Conservation (phyloP, 225 moss, liverwort and hornwort species). For the Anthoceros angustus region DNA sequence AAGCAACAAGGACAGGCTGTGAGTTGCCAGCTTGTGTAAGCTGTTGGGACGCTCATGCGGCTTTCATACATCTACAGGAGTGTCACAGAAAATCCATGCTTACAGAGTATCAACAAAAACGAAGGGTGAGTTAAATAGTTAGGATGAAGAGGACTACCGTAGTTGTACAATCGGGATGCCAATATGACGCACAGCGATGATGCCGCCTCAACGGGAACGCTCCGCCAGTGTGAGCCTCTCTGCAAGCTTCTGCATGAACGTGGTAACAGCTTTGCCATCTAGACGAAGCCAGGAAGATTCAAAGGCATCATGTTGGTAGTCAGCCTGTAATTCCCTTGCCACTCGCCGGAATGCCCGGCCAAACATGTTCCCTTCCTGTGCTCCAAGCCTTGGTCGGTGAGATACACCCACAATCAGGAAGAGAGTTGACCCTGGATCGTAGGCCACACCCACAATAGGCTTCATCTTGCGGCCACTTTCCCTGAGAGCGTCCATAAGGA, state of each 20-base stretch:
- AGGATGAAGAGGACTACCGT: not conserved
- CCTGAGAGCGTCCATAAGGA: constrained; percentile 80
- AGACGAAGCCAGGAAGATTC: constrained; percentile 94
- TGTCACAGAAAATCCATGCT: too few relatives aligned
- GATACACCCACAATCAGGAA: constrained; percentile 70
- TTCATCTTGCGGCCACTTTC: constrained; percentile 72
- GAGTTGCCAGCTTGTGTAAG: too few relatives aligned
- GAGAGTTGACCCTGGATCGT: constrained; percentile 40
- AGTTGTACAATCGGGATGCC: not conserved
- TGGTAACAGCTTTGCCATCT: constrained; percentile 38
- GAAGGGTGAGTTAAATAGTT: too few relatives aligned
- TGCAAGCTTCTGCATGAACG: constrained; percentile 46
- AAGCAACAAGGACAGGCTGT: too few relatives aligned
- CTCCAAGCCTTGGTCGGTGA: constrained; percentile 62
- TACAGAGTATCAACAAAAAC: too few relatives aligned
- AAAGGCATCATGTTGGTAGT: constrained; percentile 75
- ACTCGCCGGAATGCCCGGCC: constrained; percentile 67
- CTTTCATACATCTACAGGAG: too few relatives aligned
- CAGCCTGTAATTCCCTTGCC: constrained; percentile 53
- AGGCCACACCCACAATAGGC: constrained; percentile 75
- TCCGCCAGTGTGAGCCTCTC: constrained; percentile 7
- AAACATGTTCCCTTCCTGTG: constrained; percentile 60
- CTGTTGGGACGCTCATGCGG: too few relatives aligned
- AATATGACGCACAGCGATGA: not conserved
- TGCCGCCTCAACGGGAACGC: not conserved